A percentile compares a stretch with the other conserved stretches of the same genome.
These are phyloP conservation scores for Cercospora zeae-maydis DNA, from an alignment of 2,329 filamentous ascomycete species.

Conservation along the genomic window DNA sequence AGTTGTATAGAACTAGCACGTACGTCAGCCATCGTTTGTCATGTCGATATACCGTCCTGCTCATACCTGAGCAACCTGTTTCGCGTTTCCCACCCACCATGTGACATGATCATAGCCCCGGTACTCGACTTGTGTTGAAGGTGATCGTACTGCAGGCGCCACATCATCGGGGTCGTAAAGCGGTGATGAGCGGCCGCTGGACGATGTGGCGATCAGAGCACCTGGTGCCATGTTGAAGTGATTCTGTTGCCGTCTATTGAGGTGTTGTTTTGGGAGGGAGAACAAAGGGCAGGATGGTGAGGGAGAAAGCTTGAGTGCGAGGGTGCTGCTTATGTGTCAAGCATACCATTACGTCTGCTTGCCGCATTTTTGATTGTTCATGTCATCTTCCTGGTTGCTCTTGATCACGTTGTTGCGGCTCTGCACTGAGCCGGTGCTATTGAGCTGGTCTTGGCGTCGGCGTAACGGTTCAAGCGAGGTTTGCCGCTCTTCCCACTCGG, in stretches of 20 bases:
- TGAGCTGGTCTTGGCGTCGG: background rate
- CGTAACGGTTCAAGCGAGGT: background rate
- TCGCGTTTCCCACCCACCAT: conserved; percentile 96
- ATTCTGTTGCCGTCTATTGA: background rate
- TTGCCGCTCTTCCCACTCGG: conserved; percentile 1
- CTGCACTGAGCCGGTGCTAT: conserved; percentile 1
- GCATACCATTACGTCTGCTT: conserved; percentile 2
- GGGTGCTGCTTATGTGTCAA: conserved; percentile 6
- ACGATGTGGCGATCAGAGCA: conserved; percentile 31
- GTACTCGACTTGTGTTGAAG: conserved; percentile 46
- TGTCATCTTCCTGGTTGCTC: conserved; percentile 8
- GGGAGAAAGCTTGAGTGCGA: conserved; percentile 2
- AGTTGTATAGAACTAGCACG: conserved; percentile 69
- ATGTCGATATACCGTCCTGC: rapidly evolving
- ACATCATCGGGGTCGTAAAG: conserved; percentile 21
- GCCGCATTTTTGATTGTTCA: conserved; percentile 2
- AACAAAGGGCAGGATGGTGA: background rate
- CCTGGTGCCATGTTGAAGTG: conserved; percentile 40
- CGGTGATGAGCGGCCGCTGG: conserved; percentile 30
- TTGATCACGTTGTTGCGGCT: conserved; percentile 6
- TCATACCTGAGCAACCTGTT: conserved; percentile 67
- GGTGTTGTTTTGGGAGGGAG: conserved; percentile 2
- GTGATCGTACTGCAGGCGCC: conserved; percentile 14
- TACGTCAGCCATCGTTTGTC: background rate
- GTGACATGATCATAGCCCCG: conserved; percentile 88